These are phyloP conservation scores for Marchantia paleacea DNA, from an alignment of 225 moss, liverwort and hornwort species.

Conservation along the genomic window DNA sequence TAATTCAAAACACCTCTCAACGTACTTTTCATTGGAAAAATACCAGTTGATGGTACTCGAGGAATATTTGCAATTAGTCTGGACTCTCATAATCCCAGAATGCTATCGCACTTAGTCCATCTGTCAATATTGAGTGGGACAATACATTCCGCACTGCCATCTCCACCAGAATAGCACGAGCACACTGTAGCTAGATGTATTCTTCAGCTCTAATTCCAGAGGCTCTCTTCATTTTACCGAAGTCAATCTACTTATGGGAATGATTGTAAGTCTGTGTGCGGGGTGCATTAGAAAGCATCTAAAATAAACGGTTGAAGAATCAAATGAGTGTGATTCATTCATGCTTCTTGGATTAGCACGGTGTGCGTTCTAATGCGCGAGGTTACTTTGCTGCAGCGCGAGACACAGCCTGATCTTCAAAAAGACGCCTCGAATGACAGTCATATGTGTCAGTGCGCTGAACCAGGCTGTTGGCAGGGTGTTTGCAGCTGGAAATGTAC, in stretches of 20 bases:
- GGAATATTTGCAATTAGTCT: not conserved
- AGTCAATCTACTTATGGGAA: too few species aligned
- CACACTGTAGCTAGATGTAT: not conserved
- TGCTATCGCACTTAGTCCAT: not conserved
- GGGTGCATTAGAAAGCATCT: not conserved
- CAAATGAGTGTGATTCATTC: not conserved
- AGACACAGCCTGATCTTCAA: too few species aligned
- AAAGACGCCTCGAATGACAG: too few species aligned
- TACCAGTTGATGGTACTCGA: not conserved
- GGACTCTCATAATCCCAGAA: not conserved
- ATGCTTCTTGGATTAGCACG: too few species aligned
- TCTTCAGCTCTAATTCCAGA: too few species aligned
- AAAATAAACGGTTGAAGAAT: not conserved
- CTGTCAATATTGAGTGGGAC: not conserved
- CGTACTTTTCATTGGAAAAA: not conserved
- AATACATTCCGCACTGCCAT: not conserved
- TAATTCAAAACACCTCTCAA: conserved; percentile 21
- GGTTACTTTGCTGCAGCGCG: not conserved
- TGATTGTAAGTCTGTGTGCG: not conserved
- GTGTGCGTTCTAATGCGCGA: not conserved
- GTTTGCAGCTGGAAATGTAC: too few species aligned
- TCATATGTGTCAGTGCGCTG: too few species aligned
- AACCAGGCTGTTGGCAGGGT: too few species aligned
- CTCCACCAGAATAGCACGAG: not conserved
- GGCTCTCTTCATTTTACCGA: too few species aligned